Evolutionary conservation across 345 rosid species (phyloP), one percentile per base, ranked within the genome.

Genomic region (Arabidopsis suecica): DNA sequence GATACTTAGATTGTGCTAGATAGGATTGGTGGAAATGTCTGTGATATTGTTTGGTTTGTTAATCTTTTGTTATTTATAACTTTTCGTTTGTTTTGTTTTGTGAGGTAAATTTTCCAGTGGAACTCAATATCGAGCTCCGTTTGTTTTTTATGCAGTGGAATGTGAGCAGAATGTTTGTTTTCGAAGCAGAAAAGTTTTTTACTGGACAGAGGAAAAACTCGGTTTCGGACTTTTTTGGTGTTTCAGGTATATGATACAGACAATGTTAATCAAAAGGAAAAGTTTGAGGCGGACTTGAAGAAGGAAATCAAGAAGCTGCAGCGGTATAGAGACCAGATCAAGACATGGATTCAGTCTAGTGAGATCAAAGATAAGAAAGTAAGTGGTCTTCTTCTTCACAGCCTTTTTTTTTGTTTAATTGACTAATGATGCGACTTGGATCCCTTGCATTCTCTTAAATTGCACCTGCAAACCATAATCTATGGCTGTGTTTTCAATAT

Each of bases 241-340:
- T 70, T 82, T 73, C 78, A 95, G 99, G 99, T 95, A 68, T 90
- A 95, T 70, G 99, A 95, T 72, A 84, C 99, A 3, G 98, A 95
- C 79, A 95, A 92, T 80, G 96, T 88, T n/a, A 95, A 92, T 75
- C 98, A 95, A 80, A 95, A 92, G 78, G 98, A 92, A 82, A 95
- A 95, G 84, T 89, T 92, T 73, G 99, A 95, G 83, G 97, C 94
- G 0, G 97, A 92, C 82, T 86, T 95, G 88, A 92, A 92, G 89
- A 92, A 95, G 90, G 98, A 95, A 80, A 92, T 95, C 74, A 95
- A 95, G 87, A 95, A 92, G 86, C 76, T 95, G 84, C 99, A 95
- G 89, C 85, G 99, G 77, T 89, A 92, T 72, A 83, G 99, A 71
- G 99, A 95, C 86, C 98, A 95, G 88, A 95, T 95, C 74, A 95